These are phyloP conservation scores for Cystoisospora suis DNA, from an alignment of 169 alveolate species.

Conservation along the genomic window DNA sequence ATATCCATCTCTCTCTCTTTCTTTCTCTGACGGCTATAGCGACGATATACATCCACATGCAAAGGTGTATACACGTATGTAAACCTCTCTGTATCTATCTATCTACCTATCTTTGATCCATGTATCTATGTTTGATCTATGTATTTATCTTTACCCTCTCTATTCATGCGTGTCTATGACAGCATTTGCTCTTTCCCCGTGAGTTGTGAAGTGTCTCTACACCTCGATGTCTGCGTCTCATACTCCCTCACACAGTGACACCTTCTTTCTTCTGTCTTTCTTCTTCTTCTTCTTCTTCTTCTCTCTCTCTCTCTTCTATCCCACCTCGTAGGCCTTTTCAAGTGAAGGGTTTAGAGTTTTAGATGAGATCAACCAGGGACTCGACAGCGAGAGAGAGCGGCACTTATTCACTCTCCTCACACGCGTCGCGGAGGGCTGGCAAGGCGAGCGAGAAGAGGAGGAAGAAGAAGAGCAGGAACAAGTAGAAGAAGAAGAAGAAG, in stretches of 20 bases:
- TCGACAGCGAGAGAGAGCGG: conserved; percentile 34
- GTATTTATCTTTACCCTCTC: no score
- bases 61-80: no score
- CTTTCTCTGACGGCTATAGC: no score
- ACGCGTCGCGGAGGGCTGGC: conserved; percentile 22
- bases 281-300: background rate
- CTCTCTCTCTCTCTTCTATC: background rate
- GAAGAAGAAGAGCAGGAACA: background rate
- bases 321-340: conserved; percentile 37
- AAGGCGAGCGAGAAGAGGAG: background rate
- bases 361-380: conserved; percentile 51
- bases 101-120: no score
- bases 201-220: background rate
- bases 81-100: no score
- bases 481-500: background rate
- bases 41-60: no score
- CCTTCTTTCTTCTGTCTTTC: background rate
- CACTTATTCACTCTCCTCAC: conserved; percentile 18
- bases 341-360: conserved; percentile 32
- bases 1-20: no score
- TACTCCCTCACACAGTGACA: no score
- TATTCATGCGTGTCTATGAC: no score
- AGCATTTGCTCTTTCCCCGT: background rate
- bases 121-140: no score
- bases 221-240: no score